Evolutionary conservation across 106 monocot genomes (phyloP).

Genomic region (Cymbidium sinense): DNA sequence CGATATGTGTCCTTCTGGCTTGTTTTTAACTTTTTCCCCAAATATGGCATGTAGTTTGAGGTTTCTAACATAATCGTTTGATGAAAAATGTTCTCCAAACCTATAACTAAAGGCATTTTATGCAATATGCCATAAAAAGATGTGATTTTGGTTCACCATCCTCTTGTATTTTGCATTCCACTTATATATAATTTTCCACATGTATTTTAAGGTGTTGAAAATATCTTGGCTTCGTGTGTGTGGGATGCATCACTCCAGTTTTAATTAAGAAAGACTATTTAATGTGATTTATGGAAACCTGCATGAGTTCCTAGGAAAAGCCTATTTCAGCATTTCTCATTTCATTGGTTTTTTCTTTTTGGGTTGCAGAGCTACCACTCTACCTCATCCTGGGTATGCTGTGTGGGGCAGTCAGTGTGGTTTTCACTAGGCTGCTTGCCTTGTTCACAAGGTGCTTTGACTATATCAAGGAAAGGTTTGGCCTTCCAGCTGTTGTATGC

Average conservation of each 20-base stretch:
- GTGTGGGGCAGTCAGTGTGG: constrained; percentile 95
- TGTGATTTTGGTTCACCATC: not conserved
- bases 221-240: not conserved
- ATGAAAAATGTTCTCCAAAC: not conserved
- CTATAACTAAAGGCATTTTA: not conserved
- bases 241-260: not conserved
- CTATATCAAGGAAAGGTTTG: constrained; percentile 69
- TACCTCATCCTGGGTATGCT: constrained; percentile 97
- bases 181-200: not conserved
- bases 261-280: not conserved
- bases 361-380: constrained; percentile 77
- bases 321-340: not conserved
- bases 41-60: not conserved
- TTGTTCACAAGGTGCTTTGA: constrained; percentile 95
- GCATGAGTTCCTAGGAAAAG: not conserved
- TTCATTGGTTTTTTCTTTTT: constrained; percentile 12
- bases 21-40: not conserved
- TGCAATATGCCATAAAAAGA: not conserved
- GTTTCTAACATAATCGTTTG: not conserved
- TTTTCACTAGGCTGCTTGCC: constrained; percentile 65
- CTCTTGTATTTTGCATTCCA: not conserved
- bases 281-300: not conserved
- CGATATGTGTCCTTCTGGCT: not conserved
- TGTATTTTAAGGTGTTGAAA: not conserved
- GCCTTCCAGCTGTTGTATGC: constrained; percentile 80